Evolutionary conservation across 441 rosid genomes (phyloP), one percentile per base, ranked within the genome.

Genomic region (Metrosideros polymorpha): DNA sequence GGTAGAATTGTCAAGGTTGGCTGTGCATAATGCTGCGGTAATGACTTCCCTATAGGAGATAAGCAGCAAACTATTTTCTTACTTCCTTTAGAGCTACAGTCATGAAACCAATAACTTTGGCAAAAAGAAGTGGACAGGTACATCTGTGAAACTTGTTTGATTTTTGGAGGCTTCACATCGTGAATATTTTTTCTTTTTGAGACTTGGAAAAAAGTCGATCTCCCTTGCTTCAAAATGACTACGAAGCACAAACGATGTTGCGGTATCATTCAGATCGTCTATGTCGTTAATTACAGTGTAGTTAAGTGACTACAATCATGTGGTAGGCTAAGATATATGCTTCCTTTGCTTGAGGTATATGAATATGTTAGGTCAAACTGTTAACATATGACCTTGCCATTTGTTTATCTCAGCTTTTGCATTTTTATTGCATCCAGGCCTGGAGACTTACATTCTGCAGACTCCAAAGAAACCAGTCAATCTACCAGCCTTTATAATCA

Each of bases 341-440:
- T 71, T 71, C 79, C 79, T 71, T 39, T 39, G n/a, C 79, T 22
- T 71, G 79, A 39, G 79, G 47, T 22, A 71, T 12, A 22, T n/a
- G n/a, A 22, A 39, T 22, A 71, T 71, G 79, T 39, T 22, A 71
- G 63, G 79, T 71, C 79, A 39, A 19, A 5, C 47, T 71, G n/a
- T 39, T 5, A 1, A 10, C 47, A 22, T 1, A 71, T 10, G 79
- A 39, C 47, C 79, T 39, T 5, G 79, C 79, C 79, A 71, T 71
- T 10, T 19, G 15, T 66, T 71, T 71, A 39, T 71, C 79, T 71
- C 79, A 71, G 47, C 79, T 71, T 39, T 71, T 39, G n/a, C 45
- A 39, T 71, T 71, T 71, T 71, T 71, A 50, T 85, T 66, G 25
- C 85, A 2, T 84, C 52, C 90, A 90, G 92, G 90, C 83, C 85